These are phyloP conservation scores for Rhizopus arrhizus DNA, from an alignment of 371 early-diverging fungal species.

Conservation along the genomic window DNA sequence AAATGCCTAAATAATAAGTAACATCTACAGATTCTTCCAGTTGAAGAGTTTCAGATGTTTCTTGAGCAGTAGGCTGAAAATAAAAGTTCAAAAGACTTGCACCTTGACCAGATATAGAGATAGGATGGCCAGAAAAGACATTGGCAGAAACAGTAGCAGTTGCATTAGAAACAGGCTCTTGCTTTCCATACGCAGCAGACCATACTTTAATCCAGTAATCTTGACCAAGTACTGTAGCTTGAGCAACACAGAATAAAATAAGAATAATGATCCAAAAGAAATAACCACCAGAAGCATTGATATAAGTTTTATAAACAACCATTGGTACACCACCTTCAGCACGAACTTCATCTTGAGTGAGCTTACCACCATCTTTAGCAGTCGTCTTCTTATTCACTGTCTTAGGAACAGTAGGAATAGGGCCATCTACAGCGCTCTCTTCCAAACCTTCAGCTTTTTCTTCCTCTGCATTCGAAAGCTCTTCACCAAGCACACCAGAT, in stretches of 20 bases:
- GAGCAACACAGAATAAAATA: conserved; percentile 53
- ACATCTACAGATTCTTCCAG: conserved; percentile 32
- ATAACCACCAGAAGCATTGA: conserved; percentile 67
- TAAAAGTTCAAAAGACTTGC: conserved; percentile 3
- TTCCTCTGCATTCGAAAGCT: conserved; percentile 30
- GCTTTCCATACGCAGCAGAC: conserved; percentile 42
- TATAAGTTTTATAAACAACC: conserved; percentile 64
- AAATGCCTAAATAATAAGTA: conserved; percentile 57
- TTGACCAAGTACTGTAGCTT: conserved; percentile 52
- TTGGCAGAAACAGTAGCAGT: background rate
- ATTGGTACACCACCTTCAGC: conserved; percentile 66
- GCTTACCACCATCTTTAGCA: conserved; percentile 51
- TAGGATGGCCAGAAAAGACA: background rate
- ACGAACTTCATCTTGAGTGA: conserved; percentile 70
- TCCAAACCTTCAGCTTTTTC: conserved; percentile 14
- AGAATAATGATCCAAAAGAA: conserved; percentile 55
- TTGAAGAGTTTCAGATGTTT: background rate
- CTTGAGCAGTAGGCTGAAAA: background rate
- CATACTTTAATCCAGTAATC: conserved; percentile 70
- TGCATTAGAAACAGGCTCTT: background rate
- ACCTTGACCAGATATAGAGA: background rate
- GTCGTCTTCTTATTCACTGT: conserved; percentile 19
- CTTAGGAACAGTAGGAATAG: conserved; percentile 34
- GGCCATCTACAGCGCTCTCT: conserved; percentile 38
- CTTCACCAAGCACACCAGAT: conserved; percentile 55